These are phyloP conservation scores for Boechera retrofracta DNA, from an alignment of 345 rosid genomes.

Conservation along the genomic window DNA sequence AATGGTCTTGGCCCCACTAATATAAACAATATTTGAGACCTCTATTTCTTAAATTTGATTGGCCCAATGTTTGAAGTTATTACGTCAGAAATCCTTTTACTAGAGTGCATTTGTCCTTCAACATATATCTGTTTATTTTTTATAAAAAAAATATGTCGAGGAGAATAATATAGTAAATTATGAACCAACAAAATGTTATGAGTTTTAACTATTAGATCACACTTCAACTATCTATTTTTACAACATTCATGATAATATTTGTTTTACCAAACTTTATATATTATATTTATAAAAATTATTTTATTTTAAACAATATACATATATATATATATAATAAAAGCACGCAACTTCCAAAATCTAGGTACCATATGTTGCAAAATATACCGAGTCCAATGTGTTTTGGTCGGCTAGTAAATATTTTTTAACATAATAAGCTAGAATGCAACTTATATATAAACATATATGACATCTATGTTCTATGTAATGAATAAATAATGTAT, in stretches of 20 bases:
- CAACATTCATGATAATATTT: not conserved
- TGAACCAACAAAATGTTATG: no score
- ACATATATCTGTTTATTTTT: not conserved
- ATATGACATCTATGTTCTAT: not conserved
- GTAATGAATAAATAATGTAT: constrained; percentile 25
- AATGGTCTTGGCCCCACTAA: not conserved
- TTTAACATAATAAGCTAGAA: constrained; percentile 3
- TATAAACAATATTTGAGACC: not conserved
- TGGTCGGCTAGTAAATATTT: constrained; percentile 12
- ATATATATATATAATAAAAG: not conserved
- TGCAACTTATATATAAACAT: constrained; percentile 1
- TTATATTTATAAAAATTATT: not conserved
- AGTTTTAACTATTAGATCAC: not conserved
- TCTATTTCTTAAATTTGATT: not conserved
- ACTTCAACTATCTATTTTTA: not conserved
- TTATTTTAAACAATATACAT: no score
- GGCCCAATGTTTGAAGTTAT: not conserved
- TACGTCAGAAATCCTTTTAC: not conserved
- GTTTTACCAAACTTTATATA: not conserved
- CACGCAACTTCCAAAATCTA: constrained; percentile 12
- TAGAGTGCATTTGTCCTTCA: not conserved
- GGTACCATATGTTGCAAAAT: constrained; percentile 16
- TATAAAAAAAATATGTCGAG: not conserved
- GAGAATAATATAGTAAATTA: not conserved
- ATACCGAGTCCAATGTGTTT: not conserved